Conservation (phyloP, 1,139 yeast genomes). For the Sugiyamaella pinicola region DNA sequence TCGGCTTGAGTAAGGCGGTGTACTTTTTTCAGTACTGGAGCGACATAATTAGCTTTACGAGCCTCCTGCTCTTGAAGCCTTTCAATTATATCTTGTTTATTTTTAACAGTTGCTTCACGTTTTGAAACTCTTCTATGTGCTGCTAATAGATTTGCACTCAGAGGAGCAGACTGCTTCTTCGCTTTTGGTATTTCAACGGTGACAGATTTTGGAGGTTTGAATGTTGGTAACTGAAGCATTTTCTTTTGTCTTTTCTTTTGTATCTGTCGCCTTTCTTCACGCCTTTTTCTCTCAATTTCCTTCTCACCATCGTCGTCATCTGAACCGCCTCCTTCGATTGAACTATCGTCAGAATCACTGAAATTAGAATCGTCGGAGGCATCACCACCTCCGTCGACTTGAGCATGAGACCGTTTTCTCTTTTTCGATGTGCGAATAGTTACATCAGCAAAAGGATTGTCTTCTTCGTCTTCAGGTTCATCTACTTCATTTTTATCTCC, state of each 20-base stretch:
- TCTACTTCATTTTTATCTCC: slow-evolving; percentile 20
- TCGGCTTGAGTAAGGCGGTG: slow-evolving; percentile 78
- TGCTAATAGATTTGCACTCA: slow-evolving; percentile 48
- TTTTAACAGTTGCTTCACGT: slow-evolving; percentile 76
- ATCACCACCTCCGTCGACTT: slow-evolving; percentile 20
- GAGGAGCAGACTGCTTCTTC: slow-evolving; percentile 33
- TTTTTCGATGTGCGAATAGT: background rate
- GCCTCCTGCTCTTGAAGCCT: slow-evolving; percentile 72
- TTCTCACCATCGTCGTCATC: slow-evolving; percentile 44
- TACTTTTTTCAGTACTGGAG: slow-evolving; percentile 45
- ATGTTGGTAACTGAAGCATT: slow-evolving; percentile 33
- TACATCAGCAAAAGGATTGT: background rate
- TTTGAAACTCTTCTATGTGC: slow-evolving; percentile 76
- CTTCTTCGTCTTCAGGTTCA: background rate
- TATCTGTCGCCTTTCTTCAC: slow-evolving; percentile 34
- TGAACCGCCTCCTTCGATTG: slow-evolving; percentile 33
- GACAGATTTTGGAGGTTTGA: slow-evolving; percentile 22
- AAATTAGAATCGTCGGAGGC: slow-evolving; percentile 38
- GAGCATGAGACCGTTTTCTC: slow-evolving; percentile 7
- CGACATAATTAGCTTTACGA: slow-evolving; percentile 51
- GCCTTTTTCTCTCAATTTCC: slow-evolving; percentile 36
- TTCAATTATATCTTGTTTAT: slow-evolving; percentile 74
- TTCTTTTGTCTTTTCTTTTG: slow-evolving; percentile 33
- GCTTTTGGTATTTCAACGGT: slow-evolving; percentile 24
- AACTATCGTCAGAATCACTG: slow-evolving; percentile 37